phyloP scores from a whole-genome alignment of 352 stramenopile species.

The Bremia lactucae region DNA sequence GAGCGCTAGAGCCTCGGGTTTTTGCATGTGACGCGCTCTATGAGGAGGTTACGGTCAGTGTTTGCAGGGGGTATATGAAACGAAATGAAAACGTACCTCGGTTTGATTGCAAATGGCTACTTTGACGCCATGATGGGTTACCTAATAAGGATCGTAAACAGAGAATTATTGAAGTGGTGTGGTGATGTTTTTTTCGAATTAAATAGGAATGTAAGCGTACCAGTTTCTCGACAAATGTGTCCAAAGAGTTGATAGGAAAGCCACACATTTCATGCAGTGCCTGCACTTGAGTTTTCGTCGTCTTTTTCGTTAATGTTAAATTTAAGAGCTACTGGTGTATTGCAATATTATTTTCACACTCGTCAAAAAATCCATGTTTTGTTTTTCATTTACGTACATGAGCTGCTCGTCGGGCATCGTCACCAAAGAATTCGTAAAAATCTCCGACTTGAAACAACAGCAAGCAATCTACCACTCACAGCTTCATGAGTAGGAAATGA shows the following conservation, averaged over 20 bases:
- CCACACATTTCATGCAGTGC: slow-evolving; percentile 68
- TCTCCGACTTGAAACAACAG: slow-evolving; percentile 77
- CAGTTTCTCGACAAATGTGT: slow-evolving; percentile 76
- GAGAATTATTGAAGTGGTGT: not conserved
- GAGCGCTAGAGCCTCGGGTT: slow-evolving; percentile 40
- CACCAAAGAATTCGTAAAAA: slow-evolving; percentile 80
- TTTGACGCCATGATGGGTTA: slow-evolving; percentile 76
- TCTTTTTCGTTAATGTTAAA: slow-evolving; percentile 55
- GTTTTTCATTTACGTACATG: too few relatives aligned
- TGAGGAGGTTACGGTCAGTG: not conserved
- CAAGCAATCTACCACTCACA: slow-evolving; percentile 62
- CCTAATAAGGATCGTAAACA: slow-evolving; percentile 14
- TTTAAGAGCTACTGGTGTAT: slow-evolving; percentile 65
- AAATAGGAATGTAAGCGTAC: slow-evolving; percentile 16
- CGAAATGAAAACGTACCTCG: slow-evolving; percentile 28
- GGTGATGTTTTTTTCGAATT: not conserved
- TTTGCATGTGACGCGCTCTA: slow-evolving; percentile 41
- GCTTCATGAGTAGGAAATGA: too few relatives aligned
- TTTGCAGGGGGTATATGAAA: too few relatives aligned
- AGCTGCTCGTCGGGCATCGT: slow-evolving; percentile 56
- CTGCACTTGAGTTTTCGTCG: slow-evolving; percentile 46
- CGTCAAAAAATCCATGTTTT: too few relatives aligned
- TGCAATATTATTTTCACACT: too few relatives aligned
- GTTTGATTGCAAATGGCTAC: slow-evolving; percentile 80
- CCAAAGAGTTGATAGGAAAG: slow-evolving; percentile 56